Evolutionary conservation across 768 basidiomycete genomes (phyloP).

Genomic region (Piloderma croceum): DNA sequence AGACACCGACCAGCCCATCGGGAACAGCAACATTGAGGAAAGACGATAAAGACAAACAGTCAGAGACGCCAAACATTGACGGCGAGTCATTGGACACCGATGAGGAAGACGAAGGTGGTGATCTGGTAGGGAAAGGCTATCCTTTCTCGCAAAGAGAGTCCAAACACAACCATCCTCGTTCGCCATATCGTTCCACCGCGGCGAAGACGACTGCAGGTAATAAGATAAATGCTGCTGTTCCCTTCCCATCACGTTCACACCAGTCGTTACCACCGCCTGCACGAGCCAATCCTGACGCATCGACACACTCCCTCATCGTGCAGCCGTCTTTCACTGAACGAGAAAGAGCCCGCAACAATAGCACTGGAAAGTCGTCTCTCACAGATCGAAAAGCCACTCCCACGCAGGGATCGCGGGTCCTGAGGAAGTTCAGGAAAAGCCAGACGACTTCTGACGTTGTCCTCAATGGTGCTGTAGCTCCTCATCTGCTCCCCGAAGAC

Average conservation of each 20-base stretch:
- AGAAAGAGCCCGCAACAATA: conserved; percentile 48
- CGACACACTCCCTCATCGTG: conserved; percentile 71
- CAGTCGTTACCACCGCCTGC: conserved; percentile 68
- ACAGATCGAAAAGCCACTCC: conserved; percentile 30
- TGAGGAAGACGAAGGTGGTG: conserved; percentile 53
- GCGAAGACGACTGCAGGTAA: conserved; percentile 36
- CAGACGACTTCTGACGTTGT: conserved; percentile 45
- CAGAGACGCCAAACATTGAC: conserved; percentile 64
- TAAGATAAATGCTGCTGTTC: conserved; percentile 54
- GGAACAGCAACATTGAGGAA: conserved; percentile 32
- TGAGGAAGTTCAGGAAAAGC: conserved; percentile 68
- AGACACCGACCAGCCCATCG: conserved; percentile 38
- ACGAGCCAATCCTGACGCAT: conserved; percentile 47
- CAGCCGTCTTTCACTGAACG: conserved; percentile 52
- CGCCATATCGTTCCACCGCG: conserved; percentile 60
- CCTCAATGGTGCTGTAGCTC: conserved; percentile 51
- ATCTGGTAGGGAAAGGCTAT: conserved; percentile 44
- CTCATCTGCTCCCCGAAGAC: conserved; percentile 83
- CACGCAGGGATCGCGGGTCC: conserved; percentile 38
- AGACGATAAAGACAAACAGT: conserved; percentile 47
- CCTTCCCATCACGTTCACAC: conserved; percentile 78
- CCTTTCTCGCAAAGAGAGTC: conserved; percentile 32
- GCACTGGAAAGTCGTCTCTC: conserved; percentile 34
- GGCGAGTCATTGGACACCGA: conserved; percentile 72
- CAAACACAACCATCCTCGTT: conserved; percentile 68